phyloP scores from a whole-genome alignment of 129 eudicot species.

The Lactuca sativa region DNA sequence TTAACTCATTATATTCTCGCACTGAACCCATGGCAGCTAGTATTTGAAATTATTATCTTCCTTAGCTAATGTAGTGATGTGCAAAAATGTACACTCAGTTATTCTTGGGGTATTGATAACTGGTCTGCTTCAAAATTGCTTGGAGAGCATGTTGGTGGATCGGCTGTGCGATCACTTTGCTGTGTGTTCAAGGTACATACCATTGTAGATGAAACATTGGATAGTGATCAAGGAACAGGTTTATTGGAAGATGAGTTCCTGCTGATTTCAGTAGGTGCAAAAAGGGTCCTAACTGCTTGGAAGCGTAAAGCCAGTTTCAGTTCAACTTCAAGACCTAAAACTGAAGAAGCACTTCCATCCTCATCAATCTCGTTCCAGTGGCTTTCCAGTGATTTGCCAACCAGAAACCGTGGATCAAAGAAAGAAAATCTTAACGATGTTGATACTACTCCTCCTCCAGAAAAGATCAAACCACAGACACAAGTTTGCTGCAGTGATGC shows the following conservation, averaged over 20 bases:
- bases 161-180: conserved; percentile 90
- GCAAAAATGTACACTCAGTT: conserved; percentile 49
- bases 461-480: conserved; percentile 1
- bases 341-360: conserved; percentile 25
- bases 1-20: conserved; percentile 7
- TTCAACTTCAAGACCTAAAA: conserved; percentile 19
- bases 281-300: conserved; percentile 94
- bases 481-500: conserved; percentile 35
- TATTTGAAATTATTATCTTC: background rate
- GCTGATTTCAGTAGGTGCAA: conserved; percentile 93
- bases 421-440: conserved; percentile 24
- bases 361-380: conserved; percentile 73
- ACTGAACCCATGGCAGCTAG: background rate
- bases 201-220: conserved; percentile 35
- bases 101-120: conserved; percentile 51
- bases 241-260: conserved; percentile 47
- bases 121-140: conserved; percentile 87
- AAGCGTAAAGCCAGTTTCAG: conserved; percentile 38
- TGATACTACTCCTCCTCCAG: conserved; percentile 24
- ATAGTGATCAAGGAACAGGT: conserved; percentile 11
- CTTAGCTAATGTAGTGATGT: conserved; percentile 7
- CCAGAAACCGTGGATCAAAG: conserved; percentile 40
- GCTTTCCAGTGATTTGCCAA: conserved; percentile 94
- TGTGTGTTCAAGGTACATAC: conserved; percentile 63
- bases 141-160: conserved; percentile 99